Evolutionary conservation across 306 rosid genomes (phyloP), one percentile per base, ranked within the genome.

Genomic region (Castanospermum australe): DNA sequence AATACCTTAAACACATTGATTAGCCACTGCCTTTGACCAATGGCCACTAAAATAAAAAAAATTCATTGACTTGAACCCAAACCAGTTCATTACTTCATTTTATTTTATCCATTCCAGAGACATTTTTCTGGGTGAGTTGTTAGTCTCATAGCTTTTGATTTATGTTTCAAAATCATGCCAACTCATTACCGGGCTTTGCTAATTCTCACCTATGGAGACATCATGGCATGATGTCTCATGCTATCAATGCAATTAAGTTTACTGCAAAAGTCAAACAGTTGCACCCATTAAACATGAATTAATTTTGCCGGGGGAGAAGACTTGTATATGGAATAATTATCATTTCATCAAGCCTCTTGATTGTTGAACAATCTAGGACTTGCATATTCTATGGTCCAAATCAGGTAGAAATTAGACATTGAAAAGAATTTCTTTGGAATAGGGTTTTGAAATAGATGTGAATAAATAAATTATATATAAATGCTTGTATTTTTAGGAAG

Each of bases 191-290:
- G 48, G 36, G 68, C 63, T 79, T 72, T 25, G 44, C 55, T 71
- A 25, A 14, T 62, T 70, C 42, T 28, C 42, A 60, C 18, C 71
- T 72, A 5, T 28, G 32, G 69, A 44, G 47, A 48, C 65, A 67
- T 42, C 74, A n/a, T n/a, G n/a, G n/a, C n/a, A n/a, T n/a, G n/a
- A n/a, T n/a, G n/a, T n/a, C n/a, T n/a, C n/a, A 38, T 67, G 62
- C 17, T 84, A 59, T 75, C 38, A 13, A 33, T 68, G 68, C 56
- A 74, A 73, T 77, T 57, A 57, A 45, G 73, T 73, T 83, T 50
- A n/a, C 71, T 48, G 73, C 54, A 32, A 50, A 56, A 59, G 77
- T 61, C 63, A 48, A 47, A 51, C 59, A 42, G 60, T 44, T 48
- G 75, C 17, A 50, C 78, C 73, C 32, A 82, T 41, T 42, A 39